phyloP scores from a whole-genome alignment of 192 early-diverging fungal species.

The Kickxella alabastrina region DNA sequence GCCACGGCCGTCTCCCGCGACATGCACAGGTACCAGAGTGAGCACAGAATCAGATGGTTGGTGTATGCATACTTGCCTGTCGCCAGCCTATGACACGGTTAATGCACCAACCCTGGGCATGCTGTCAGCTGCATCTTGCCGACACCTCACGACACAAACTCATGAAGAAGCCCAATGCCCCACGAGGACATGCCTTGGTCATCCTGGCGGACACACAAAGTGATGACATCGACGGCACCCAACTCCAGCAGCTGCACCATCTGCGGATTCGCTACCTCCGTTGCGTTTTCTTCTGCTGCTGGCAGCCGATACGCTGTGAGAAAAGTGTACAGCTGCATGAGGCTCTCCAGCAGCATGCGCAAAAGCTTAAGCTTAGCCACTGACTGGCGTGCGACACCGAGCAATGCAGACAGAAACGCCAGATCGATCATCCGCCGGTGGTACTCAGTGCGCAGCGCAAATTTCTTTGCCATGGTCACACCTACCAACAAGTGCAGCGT shows the following conservation, averaged over 20 bases:
- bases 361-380: slow-evolving; percentile 18
- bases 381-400: slow-evolving; percentile 21
- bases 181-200: slow-evolving; percentile 46
- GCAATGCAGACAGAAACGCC: slow-evolving; percentile 29
- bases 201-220: slow-evolving; percentile 24
- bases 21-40: slow-evolving; percentile 37
- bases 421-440: slow-evolving; percentile 25
- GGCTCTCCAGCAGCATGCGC: slow-evolving; percentile 31
- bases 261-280: slow-evolving; percentile 5
- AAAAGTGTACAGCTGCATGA: slow-evolving; percentile 42
- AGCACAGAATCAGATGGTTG: slow-evolving; percentile 48
- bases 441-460: slow-evolving; percentile 21
- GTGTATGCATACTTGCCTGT: slow-evolving; percentile 40
- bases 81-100: slow-evolving; percentile 34
- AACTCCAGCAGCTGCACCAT: slow-evolving; percentile 27
- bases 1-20: slow-evolving; percentile 1
- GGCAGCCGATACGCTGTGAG: slow-evolving; percentile 3
- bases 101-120: slow-evolving; percentile 25
- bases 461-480: slow-evolving; percentile 14
- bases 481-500: slow-evolving; percentile 9
- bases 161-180: slow-evolving; percentile 49
- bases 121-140: slow-evolving; percentile 25
- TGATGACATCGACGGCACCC: slow-evolving; percentile 29
- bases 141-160: slow-evolving; percentile 41
- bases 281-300: too few relatives aligned